Evolutionary conservation across 495 filamentous ascomycete species (phyloP).

Genomic region (Hyaloscypha finlandica): DNA sequence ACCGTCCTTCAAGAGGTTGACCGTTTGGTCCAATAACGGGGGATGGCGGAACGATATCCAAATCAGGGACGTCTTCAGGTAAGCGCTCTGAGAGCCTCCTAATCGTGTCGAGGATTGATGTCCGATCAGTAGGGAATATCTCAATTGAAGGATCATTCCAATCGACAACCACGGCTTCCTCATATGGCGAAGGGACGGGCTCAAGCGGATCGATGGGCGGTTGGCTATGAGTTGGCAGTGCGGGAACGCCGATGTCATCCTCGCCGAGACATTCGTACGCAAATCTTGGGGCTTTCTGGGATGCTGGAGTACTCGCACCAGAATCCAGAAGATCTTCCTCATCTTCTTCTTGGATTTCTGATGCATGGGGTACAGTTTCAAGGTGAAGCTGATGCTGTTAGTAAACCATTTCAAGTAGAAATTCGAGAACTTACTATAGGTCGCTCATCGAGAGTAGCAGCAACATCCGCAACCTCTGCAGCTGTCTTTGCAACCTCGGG

Average conservation of each 20-base stretch:
- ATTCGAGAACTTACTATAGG: slow-evolving; percentile 12
- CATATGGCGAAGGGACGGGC: background rate
- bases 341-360: background rate
- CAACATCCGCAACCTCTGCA: slow-evolving; percentile 51
- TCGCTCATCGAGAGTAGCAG: slow-evolving; percentile 33
- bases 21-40: slow-evolving; percentile 34
- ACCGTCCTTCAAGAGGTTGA: slow-evolving; percentile 4
- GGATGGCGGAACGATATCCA: slow-evolving; percentile 40
- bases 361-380: background rate
- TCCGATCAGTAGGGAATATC: slow-evolving; percentile 50
- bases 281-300: slow-evolving; percentile 44
- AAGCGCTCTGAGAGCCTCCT: slow-evolving; percentile 46
- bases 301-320: slow-evolving; percentile 19
- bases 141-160: slow-evolving; percentile 53
- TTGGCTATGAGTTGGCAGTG: slow-evolving; percentile 2
- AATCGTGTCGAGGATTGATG: slow-evolving; percentile 48
- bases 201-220: background rate
- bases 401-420: background rate
- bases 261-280: slow-evolving; percentile 46
- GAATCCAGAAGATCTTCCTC: slow-evolving; percentile 14
- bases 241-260: background rate
- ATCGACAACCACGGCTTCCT: slow-evolving; percentile 29
- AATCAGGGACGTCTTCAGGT: slow-evolving; percentile 43
- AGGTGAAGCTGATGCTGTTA: slow-evolving; percentile 10
- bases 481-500: slow-evolving; percentile 43